These are phyloP conservation scores for Phytophthora agathidicida DNA, from an alignment of 352 stramenopile species.

Conservation along the genomic window DNA sequence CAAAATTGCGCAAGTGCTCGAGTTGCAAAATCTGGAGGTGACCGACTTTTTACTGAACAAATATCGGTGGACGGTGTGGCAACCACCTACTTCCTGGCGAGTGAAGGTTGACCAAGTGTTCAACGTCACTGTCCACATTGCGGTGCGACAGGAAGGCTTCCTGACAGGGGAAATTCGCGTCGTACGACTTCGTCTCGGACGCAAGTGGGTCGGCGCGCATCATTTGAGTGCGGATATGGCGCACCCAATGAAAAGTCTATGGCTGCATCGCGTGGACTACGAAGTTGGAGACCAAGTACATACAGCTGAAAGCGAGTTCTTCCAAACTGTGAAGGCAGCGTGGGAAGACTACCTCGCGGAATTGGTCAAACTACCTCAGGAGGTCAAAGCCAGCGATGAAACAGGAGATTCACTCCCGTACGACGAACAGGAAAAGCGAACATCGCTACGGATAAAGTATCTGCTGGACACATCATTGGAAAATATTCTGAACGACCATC, in stretches of 20 bases:
- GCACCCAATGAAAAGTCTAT: constrained; percentile 39
- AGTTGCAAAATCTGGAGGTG: constrained; percentile 39
- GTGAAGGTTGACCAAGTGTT: constrained; percentile 74
- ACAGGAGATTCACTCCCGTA: constrained; percentile 42
- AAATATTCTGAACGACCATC: constrained; percentile 48
- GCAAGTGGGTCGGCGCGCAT: constrained; percentile 72
- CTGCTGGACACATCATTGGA: constrained; percentile 68
- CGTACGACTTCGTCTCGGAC: constrained; percentile 57
- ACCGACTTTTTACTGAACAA: constrained; percentile 43
- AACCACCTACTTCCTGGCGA: constrained; percentile 63
- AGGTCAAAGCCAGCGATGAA: constrained; percentile 41
- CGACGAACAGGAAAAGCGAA: constrained; percentile 59
- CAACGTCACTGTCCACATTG: constrained; percentile 58
- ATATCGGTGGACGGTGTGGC: constrained; percentile 61
- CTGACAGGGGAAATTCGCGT: constrained; percentile 59
- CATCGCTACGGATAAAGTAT: constrained; percentile 65
- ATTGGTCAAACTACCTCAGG: constrained; percentile 51
- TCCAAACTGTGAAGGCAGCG: constrained; percentile 50
- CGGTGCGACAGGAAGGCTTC: constrained; percentile 50
- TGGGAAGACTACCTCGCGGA: constrained; percentile 68
- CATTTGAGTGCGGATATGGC: constrained; percentile 55
- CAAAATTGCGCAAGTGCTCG: constrained; percentile 37
- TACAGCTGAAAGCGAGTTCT: constrained; percentile 58
- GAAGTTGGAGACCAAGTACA: constrained; percentile 43
- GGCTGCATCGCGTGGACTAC: constrained; percentile 76